Evolutionary conservation across 805 yeast species (phyloP).

Genomic region (Teunomyces funiuensis): DNA sequence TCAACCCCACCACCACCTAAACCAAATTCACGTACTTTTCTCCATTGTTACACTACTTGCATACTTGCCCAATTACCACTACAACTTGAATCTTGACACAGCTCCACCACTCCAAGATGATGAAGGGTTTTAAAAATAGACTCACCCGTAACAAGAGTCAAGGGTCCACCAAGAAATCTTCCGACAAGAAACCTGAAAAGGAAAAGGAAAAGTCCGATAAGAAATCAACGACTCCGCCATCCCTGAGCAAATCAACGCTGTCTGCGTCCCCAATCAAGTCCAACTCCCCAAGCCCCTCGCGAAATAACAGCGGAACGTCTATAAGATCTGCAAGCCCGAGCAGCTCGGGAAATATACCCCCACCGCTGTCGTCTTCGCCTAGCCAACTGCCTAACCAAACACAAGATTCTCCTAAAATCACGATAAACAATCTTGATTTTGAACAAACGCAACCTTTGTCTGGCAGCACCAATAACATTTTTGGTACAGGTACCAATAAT

Average conservation of each 20-base stretch:
- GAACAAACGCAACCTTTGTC: conserved; percentile 6
- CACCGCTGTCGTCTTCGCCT: conserved; percentile 10
- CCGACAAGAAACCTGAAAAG: conserved; percentile 38
- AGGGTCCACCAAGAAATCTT: conserved; percentile 30
- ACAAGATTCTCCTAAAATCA: conserved; percentile 22
- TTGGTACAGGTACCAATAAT: conserved; percentile 10
- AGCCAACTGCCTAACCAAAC: conserved; percentile 17
- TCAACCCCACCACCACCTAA: background rate
- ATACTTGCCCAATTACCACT: background rate
- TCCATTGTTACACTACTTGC: background rate
- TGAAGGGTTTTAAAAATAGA: conserved; percentile 70
- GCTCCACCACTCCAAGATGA: conserved; percentile 45
- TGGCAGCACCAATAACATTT: conserved; percentile 7
- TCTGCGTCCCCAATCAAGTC: conserved; percentile 26
- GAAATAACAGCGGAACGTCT: conserved; percentile 29
- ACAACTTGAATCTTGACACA: background rate
- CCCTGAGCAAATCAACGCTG: conserved; percentile 16
- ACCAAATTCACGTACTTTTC: background rate
- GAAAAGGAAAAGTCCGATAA: conserved; percentile 45
- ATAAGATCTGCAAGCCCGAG: conserved; percentile 19
- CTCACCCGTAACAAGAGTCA: conserved; percentile 43
- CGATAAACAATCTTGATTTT: conserved; percentile 16
- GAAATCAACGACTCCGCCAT: conserved; percentile 14
- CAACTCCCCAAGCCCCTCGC: conserved; percentile 35
- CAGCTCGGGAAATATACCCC: conserved; percentile 1